Base-by-base conservation (phyloP, 2,329 filamentous ascomycete genomes). In the Ascochyta clinopodiicola region DNA sequence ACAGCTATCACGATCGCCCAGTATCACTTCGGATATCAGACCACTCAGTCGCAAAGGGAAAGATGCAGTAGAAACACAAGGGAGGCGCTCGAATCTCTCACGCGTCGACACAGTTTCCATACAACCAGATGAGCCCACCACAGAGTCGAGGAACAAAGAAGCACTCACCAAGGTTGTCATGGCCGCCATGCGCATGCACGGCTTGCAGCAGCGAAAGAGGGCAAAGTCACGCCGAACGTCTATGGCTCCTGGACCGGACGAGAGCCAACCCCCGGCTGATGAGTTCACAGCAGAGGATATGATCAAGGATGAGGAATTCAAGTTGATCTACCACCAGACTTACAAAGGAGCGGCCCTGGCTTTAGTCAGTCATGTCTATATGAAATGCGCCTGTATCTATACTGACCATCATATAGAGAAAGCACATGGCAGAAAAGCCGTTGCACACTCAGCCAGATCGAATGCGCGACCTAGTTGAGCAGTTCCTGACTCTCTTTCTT, bases 161-260 rank as follows among this genome's bases (percentile, higher is more conserved):
- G 66, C 77, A 2, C 69, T 84, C 3, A 79, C 79, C 0, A 74
- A 78, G n/a, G 72, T 81, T 4, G 78, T 83, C 22, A 80, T 83
- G 78, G 78, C 81, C 6, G 81, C 79, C 4, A 81, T 84, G 80
- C 79, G 81, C 1, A 74, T 83, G 56, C 76, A 82, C 57, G 81
- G 81, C 1, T 57, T 82, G 8, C 76, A 79, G 32, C 80, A 80
- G 55, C 69, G 72, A 37, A 80, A 76, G 64, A 69, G 76, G 63
- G 67, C 46, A 37, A 70, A 66, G 36, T 67, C 66, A 6, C 62
- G 66, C 12, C 60, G 60, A 17, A 50, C 60, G 12, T 75, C 73
- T 2, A 36, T 67, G 12, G 64, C 61, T 22, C 61, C 60, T 34
- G 63, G 56, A n/a, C 39, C 51, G 1, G 62, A 65, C 2, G 39